Conservation (phyloP, 352 stramenopile genomes). For the Discostella stelligera region DNA sequence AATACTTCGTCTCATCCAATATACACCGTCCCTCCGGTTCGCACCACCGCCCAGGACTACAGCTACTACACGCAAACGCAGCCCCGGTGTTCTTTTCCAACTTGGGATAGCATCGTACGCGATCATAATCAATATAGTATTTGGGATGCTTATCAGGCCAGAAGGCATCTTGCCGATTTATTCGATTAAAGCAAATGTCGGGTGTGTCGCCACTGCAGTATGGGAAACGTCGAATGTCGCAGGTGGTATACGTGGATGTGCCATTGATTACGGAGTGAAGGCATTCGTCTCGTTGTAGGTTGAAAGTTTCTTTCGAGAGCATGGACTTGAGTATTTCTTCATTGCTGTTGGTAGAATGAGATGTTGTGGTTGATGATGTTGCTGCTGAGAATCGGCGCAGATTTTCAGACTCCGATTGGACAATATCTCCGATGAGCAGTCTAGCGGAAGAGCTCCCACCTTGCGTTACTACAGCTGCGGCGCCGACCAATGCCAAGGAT, state of each 20-base stretch:
- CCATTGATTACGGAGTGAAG: constrained; percentile 37
- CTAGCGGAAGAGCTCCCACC: neutral
- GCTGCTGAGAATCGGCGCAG: neutral
- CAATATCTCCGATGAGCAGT: constrained; percentile 12
- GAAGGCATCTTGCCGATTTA: constrained; percentile 74
- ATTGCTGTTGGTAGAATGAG: constrained; percentile 22
- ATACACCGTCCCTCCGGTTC: constrained; percentile 68
- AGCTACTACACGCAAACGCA: constrained; percentile 64
- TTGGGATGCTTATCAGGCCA: constrained; percentile 66
- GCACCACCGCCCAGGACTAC: constrained; percentile 76
- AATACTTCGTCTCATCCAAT: constrained; percentile 70
- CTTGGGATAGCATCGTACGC: constrained; percentile 72
- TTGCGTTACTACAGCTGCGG: neutral
- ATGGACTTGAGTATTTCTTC: constrained; percentile 47
- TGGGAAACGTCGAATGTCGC: constrained; percentile 67
- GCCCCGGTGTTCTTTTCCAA: constrained; percentile 43
- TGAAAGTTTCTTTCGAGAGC: constrained; percentile 45
- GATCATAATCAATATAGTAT: constrained; percentile 81
- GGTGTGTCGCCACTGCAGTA: constrained; percentile 49
- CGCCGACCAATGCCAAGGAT: neutral
- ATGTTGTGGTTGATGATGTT: neutral
- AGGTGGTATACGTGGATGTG: constrained; percentile 48
- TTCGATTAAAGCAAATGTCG: constrained; percentile 78
- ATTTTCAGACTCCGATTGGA: neutral
- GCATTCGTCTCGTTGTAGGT: constrained; percentile 51